A percentile compares a stretch with the other conserved stretches of the same genome.
Evolutionary conservation across 192 early-diverging fungal species (phyloP).

Genomic region (Coemansia sp.): DNA sequence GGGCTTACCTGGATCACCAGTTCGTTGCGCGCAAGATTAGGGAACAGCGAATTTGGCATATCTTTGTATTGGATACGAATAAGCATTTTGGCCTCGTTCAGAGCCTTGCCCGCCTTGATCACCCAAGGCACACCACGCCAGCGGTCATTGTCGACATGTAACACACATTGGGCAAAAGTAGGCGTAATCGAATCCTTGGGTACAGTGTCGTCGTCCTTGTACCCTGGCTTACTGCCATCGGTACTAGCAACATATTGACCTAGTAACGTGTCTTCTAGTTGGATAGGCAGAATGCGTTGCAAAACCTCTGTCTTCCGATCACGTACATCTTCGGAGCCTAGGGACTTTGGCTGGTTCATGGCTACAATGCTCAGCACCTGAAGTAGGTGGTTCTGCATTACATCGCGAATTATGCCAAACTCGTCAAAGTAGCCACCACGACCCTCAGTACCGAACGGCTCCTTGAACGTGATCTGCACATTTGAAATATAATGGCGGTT

Average conservation of each 20-base stretch:
- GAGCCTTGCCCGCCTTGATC: slow-evolving; percentile 82
- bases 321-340: slow-evolving; percentile 85
- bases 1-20: slow-evolving; percentile 93
- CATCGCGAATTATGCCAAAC: slow-evolving; percentile 96
- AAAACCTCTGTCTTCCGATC: slow-evolving; percentile 93
- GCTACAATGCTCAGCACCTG: slow-evolving; percentile 90
- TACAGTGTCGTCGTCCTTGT: slow-evolving; percentile 86
- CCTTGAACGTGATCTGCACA: slow-evolving; percentile 97
- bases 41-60: slow-evolving; percentile 77
- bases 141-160: slow-evolving; percentile 89
- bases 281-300: slow-evolving; percentile 69
- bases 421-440: slow-evolving; percentile 98
- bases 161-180: slow-evolving; percentile 84
- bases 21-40: slow-evolving; percentile 80
- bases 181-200: slow-evolving; percentile 82
- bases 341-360: slow-evolving; percentile 87
- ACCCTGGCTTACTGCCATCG: slow-evolving; percentile 80
- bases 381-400: slow-evolving; percentile 89
- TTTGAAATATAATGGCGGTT: slow-evolving; percentile 84
- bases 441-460: slow-evolving; percentile 92
- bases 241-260: slow-evolving; percentile 84
- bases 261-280: slow-evolving; percentile 76
- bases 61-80: slow-evolving; percentile 95
- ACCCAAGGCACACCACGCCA: slow-evolving; percentile 71
- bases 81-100: slow-evolving; percentile 86